These are phyloP conservation scores for Cytospora piceicola DNA, from an alignment of 2,329 filamentous ascomycete genomes.

Conservation along the genomic window DNA sequence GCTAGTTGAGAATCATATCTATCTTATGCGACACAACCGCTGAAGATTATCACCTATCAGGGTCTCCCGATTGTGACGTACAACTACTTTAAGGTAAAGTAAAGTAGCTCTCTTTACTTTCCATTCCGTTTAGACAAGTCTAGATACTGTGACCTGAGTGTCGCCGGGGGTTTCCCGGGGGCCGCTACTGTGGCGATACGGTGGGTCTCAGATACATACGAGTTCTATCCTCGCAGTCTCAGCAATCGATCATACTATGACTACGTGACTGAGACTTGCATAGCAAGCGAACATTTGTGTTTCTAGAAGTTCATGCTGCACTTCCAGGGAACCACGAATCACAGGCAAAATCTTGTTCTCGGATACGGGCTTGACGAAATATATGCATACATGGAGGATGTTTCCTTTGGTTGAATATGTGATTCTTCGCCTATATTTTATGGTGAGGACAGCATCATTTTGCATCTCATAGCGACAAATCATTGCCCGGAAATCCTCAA, in stretches of 20 bases:
- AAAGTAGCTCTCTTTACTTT: not conserved
- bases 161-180: not conserved
- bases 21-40: not conserved
- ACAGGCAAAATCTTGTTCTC: not conserved
- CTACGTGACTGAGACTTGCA: not conserved
- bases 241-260: not conserved
- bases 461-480: too few relatives aligned
- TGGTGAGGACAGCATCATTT: too few relatives aligned
- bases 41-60: not conserved
- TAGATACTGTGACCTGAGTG: not conserved
- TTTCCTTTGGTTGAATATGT: too few relatives aligned
- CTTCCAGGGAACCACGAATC: not conserved
- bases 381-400: not conserved
- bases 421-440: not conserved
- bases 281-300: not conserved
- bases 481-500: too few relatives aligned
- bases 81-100: not conserved
- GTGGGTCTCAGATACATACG: not conserved
- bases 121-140: not conserved
- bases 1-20: not conserved
- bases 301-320: not conserved
- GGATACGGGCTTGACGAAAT: not conserved
- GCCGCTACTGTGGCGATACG: not conserved
- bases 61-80: not conserved
- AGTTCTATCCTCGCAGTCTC: not conserved